phyloP scores from a whole-genome alignment of 2,329 filamentous ascomycete genomes.

The Penicillium decumbens region DNA sequence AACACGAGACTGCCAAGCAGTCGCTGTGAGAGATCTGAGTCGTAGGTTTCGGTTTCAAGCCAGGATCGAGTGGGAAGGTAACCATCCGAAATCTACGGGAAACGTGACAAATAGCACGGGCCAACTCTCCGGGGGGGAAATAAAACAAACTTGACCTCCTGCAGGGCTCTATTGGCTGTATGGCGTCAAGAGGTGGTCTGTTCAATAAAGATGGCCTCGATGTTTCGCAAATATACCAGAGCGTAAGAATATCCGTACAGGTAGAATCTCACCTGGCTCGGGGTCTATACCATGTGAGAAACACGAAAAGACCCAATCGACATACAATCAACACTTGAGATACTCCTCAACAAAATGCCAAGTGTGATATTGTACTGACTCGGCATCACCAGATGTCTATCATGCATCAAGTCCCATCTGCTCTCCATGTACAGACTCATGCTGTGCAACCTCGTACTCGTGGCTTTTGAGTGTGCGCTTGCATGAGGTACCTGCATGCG shows the following conservation, averaged over 20 bases:
- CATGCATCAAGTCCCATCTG: background rate
- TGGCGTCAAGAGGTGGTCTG: slow-evolving; percentile 3
- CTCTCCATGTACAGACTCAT: background rate
- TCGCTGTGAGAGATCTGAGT: slow-evolving; percentile 5
- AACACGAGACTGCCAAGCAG: background rate
- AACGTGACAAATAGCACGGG: slow-evolving; percentile 11
- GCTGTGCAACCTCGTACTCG: slow-evolving; percentile 15
- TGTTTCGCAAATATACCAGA: background rate
- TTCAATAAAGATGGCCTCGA: background rate
- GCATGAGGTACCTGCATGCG: slow-evolving; percentile 18
- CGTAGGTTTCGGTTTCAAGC: background rate
- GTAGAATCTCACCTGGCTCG: background rate
- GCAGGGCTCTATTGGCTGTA: background rate
- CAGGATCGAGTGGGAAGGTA: background rate
- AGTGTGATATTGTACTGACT: background rate
- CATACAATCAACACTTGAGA: background rate
- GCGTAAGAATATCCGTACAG: background rate
- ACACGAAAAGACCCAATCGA: background rate
- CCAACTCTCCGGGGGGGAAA: background rate
- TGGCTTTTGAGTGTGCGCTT: slow-evolving; percentile 9
- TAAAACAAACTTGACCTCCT: background rate
- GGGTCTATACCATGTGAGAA: background rate
- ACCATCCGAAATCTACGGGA: slow-evolving; percentile 3
- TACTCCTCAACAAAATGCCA: background rate
- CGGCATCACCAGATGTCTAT: background rate